Evolutionary conservation across 179 eudicot genomes (phyloP).

Genomic region (Heliamphora pulchella): DNA sequence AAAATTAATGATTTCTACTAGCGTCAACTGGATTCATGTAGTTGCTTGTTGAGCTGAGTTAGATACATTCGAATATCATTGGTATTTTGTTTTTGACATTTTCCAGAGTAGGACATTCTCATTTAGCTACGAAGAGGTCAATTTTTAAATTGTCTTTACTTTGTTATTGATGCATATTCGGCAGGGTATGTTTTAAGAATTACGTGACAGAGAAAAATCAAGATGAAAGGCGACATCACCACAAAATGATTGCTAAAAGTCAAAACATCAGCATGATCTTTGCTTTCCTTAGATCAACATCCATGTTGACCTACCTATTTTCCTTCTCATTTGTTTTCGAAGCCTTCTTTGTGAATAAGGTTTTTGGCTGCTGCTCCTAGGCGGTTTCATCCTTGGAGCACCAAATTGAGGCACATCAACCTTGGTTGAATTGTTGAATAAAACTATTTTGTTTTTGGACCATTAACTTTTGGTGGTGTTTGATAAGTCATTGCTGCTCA

Average conservation of each 20-base stretch:
- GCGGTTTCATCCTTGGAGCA: background rate
- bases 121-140: background rate
- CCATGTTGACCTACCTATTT: background rate
- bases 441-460: background rate
- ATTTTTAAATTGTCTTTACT: background rate
- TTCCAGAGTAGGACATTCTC: background rate
- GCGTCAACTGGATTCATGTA: too few relatives aligned
- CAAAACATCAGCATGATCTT: background rate
- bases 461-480: background rate
- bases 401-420: background rate
- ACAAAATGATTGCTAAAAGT: slow-evolving; percentile 2
- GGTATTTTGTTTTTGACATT: too few relatives aligned
- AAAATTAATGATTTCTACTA: background rate
- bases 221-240: background rate
- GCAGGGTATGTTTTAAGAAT: background rate
- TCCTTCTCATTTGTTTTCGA: background rate
- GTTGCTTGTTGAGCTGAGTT: too few relatives aligned
- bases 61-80: too few relatives aligned
- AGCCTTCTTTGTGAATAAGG: background rate
- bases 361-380: background rate
- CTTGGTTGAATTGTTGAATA: background rate
- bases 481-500: background rate
- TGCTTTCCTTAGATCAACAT: background rate
- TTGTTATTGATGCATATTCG: background rate
- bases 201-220: too few relatives aligned